These are phyloP conservation scores for Plasmodium relictum DNA, from an alignment of 169 alveolate genomes.

Conservation along the genomic window DNA sequence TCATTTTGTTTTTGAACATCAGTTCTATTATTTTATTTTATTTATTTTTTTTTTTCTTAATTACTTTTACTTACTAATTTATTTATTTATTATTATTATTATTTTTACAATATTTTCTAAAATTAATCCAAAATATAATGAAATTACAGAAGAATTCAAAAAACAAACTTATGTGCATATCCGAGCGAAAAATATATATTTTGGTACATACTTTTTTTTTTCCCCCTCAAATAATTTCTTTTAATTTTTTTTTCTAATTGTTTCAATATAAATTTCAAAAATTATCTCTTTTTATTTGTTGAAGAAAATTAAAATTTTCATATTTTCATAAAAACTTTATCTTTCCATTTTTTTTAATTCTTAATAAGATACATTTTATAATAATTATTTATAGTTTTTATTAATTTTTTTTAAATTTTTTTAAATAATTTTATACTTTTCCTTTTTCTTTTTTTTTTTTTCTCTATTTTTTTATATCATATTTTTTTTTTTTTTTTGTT, in stretches of 20 bases:
- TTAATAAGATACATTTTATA: not conserved
- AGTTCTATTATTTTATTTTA: too few relatives aligned
- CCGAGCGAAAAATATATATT: not conserved
- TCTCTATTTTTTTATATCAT: not conserved
- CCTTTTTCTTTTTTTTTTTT: not conserved
- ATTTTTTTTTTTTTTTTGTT: not conserved
- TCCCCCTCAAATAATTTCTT: not conserved
- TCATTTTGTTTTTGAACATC: too few relatives aligned
- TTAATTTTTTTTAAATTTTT: too few relatives aligned
- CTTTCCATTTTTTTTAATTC: conserved; percentile 2
- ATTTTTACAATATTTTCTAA: too few relatives aligned
- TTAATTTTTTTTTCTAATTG: not conserved
- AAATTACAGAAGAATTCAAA: not conserved
- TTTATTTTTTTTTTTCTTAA: too few relatives aligned
- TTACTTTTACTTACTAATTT: too few relatives aligned
- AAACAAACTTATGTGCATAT: conserved; percentile 3
- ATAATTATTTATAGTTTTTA: not conserved
- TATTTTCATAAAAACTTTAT: not conserved
- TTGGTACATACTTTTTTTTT: not conserved
- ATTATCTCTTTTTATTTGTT: not conserved
- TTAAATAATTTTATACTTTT: not conserved
- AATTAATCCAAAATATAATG: not conserved
- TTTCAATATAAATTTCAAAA: not conserved
- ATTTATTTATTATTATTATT: too few relatives aligned
- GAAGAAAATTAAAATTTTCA: not conserved